A percentile compares a stretch with the other conserved stretches of the same genome.
phyloP scores from a whole-genome alignment of 2,329 filamentous ascomycete species.

The Dryadomyces sulphureus region DNA sequence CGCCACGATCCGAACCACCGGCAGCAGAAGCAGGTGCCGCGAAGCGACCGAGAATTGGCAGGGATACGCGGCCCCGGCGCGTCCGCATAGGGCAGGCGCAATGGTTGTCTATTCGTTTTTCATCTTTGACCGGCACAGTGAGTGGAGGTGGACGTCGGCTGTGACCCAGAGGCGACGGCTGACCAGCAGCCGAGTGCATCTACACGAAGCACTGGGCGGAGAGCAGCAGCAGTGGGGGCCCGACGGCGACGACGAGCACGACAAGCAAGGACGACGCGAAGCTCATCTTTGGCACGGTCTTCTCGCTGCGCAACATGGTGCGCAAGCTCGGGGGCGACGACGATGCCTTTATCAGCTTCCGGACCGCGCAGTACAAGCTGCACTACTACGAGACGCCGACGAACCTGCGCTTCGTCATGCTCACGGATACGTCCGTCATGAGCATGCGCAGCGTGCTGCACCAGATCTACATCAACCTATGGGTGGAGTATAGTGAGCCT shows the following conservation, averaged over 20 bases:
- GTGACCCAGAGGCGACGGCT: neutral
- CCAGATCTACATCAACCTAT: constrained; percentile 97
- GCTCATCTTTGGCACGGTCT: constrained; percentile 92
- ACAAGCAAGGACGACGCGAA: constrained; percentile 65
- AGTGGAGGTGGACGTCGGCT: constrained; percentile 14
- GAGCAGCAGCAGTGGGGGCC: constrained; percentile 9
- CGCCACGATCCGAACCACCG: neutral
- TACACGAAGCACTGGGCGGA: constrained; percentile 80
- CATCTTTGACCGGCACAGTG: constrained; percentile 98
- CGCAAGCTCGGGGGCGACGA: constrained; percentile 88
- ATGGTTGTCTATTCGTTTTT: constrained; percentile 98
- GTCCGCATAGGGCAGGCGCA: constrained; percentile 4
- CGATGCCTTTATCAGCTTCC: constrained; percentile 88
- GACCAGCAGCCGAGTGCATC: constrained; percentile 73
- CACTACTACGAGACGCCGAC: constrained; percentile 98
- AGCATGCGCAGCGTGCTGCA: constrained; percentile 92
- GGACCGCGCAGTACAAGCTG: constrained; percentile 90
- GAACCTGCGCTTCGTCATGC: constrained; percentile 89
- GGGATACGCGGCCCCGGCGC: too few relatives aligned
- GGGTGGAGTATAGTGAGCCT: constrained; percentile 75
- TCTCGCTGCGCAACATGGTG: constrained; percentile 91
- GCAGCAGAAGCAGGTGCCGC: too few relatives aligned
- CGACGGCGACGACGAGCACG: constrained; percentile 3
- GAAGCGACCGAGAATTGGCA: too few relatives aligned
- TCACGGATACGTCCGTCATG: constrained; percentile 76